Base-by-base conservation (phyloP, 352 stramenopile species). In the Albugo candida region DNA sequence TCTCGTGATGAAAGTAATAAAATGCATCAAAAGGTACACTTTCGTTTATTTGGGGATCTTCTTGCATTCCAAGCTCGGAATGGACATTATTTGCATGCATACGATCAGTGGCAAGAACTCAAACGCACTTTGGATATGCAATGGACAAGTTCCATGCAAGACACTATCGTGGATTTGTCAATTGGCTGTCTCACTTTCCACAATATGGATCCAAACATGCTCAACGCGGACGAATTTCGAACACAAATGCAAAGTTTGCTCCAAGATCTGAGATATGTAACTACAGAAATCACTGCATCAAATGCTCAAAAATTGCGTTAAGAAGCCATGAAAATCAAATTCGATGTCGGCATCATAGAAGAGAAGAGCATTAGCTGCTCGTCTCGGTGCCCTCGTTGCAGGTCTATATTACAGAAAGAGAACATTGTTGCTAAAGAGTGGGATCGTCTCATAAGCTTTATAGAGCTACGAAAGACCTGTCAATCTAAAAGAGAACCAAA, bases 91-190 rank as follows among this genome's bases (percentile, higher is more conserved):
- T 14, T 48, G 20, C 48, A 49, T 13, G 73, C 69, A 44, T 66
- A 70, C 42, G 51, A 42, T 19, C 61, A 51, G 14, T 86, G 73
- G 73, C 66, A 76, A 45, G 41, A 65, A 48, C 51, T 86, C 20
- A 24, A 19, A 8, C 82, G 81, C 47, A 46, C 16, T 17, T 51
- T 58, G 19, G 55, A 69, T 38, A 70, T 86, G 13, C 65, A 81
- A 57, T 86, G 73, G 73, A 86, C 68, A 17, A 60, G 45, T 45
- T 65, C 63, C 13, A 86, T 86, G 73, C 70, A 86, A 42, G 68
- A 82, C 49, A 60, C 63, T 45, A 58, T 86, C 24, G 59, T 82
- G 36, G 64, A 81, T 11, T 8, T 24, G 38, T 24, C 8, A 8
- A 43, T 43, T 8, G 8, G 20, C 17, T 43, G 38, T 24, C 38